These are phyloP conservation scores for Prorocentrum cordatum DNA, from an alignment of 169 alveolate species.

Conservation along the genomic window DNA sequence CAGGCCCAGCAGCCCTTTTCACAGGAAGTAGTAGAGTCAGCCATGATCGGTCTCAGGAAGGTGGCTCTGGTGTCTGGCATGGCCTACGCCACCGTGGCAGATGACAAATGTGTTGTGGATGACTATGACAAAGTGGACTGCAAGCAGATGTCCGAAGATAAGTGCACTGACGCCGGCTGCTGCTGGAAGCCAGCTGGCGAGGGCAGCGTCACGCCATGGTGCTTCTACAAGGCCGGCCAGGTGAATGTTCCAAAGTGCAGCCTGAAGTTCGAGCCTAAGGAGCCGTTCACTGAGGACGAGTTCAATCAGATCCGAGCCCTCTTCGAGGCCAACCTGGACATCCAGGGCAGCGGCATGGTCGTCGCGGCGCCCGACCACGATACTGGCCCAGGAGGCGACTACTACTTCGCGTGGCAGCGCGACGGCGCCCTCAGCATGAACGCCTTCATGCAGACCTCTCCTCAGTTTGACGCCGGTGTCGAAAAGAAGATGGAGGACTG, in stretches of 20 bases:
- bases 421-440: conserved; percentile 49
- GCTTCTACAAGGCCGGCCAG: conserved; percentile 10
- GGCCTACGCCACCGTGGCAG: too few species aligned
- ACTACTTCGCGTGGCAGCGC: conserved; percentile 25
- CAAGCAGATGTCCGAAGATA: not conserved
- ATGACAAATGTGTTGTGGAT: too few species aligned
- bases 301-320: not conserved
- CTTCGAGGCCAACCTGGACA: not conserved
- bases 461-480: not conserved
- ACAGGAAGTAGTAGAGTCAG: too few species aligned
- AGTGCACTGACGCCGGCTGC: conserved; percentile 2
- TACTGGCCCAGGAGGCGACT: not conserved
- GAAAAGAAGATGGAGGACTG: conserved; percentile 46
- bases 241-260: too few species aligned
- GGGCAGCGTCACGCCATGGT: conserved; percentile 16
- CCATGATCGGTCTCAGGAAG: too few species aligned
- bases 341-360: not conserved
- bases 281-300: not conserved
- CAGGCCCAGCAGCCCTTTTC: too few species aligned
- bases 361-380: not conserved
- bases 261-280: too few species aligned
- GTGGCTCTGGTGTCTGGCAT: too few species aligned
- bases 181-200: conserved; percentile 18
- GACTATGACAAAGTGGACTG: not conserved
- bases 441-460: conserved; percentile 35